Conservation (phyloP, 805 yeast species). For the Hanseniaspora occidentalis region DNA sequence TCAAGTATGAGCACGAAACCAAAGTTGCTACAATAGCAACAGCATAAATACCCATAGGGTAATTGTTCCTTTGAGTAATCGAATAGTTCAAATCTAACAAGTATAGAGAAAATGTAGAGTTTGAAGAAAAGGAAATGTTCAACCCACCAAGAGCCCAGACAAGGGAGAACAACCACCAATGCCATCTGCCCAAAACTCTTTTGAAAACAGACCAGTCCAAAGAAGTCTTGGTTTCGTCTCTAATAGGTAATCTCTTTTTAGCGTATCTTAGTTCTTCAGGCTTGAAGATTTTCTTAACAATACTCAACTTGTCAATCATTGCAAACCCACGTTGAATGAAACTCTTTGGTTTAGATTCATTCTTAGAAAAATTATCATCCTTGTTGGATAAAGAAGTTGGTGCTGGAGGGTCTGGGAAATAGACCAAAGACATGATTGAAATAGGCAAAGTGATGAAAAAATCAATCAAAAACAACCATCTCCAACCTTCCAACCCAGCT, state of each 20-base stretch:
- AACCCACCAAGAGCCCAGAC: conserved; percentile 42
- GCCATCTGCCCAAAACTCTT: conserved; percentile 41
- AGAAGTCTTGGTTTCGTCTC: conserved; percentile 24
- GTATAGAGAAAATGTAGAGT: conserved; percentile 38
- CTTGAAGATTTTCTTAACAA: conserved; percentile 26
- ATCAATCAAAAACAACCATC: conserved; percentile 58
- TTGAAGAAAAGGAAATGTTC: conserved; percentile 33
- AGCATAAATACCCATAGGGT: conserved; percentile 42
- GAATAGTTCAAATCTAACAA: conserved; percentile 30
- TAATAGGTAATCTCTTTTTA: conserved; percentile 29
- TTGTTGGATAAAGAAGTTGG: conserved; percentile 22
- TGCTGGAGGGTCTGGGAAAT: conserved; percentile 46
- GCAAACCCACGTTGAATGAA: neutral
- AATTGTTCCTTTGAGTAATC: conserved; percentile 34
- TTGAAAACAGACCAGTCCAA: conserved; percentile 29
- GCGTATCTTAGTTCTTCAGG: conserved; percentile 32
- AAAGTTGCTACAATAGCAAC: conserved; percentile 38
- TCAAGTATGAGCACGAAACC: conserved; percentile 31
- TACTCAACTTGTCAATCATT: conserved; percentile 10
- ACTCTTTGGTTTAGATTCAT: neutral
- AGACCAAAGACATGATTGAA: conserved; percentile 40
- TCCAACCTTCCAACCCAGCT: conserved; percentile 48
- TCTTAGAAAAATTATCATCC: neutral
- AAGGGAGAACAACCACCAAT: conserved; percentile 40
- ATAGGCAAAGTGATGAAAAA: conserved; percentile 46